A percentile compares a stretch with the other conserved stretches of the same genome.
Conservation (phyloP, 352 stramenopile species). For the Phytopythium helicoides region DNA sequence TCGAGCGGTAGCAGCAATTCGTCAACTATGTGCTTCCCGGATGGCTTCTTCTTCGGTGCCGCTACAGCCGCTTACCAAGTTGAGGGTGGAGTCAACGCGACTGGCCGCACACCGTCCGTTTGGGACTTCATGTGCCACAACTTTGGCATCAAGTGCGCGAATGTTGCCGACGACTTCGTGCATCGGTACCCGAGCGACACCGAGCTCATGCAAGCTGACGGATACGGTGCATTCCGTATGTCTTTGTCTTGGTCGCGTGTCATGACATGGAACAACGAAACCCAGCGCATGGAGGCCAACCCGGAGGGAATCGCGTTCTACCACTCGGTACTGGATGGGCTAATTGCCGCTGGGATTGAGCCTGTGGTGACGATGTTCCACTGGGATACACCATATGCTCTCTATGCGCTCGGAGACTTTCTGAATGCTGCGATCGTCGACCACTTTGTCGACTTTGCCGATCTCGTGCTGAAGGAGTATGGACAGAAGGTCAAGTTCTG, state of each 20-base stretch:
- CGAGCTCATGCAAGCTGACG: conserved; percentile 86
- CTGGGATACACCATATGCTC: conserved; percentile 89
- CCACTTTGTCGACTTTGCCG: conserved; percentile 87
- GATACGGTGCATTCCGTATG: conserved; percentile 90
- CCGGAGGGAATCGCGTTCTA: conserved; percentile 89
- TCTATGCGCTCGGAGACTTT: conserved; percentile 55
- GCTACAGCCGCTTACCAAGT: conserved; percentile 89
- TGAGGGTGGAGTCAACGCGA: conserved; percentile 82
- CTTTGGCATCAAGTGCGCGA: conserved; percentile 61
- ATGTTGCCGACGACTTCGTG: conserved; percentile 92
- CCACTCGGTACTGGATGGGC: conserved; percentile 80
- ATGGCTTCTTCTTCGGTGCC: conserved; percentile 72
- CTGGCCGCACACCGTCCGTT: conserved; percentile 71
- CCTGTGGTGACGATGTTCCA: conserved; percentile 92
- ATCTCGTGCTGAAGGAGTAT: conserved; percentile 90
- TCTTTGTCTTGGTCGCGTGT: conserved; percentile 91
- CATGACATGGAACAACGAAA: conserved; percentile 67
- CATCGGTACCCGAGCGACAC: conserved; percentile 89
- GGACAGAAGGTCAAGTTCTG: conserved; percentile 91
- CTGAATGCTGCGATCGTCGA: conserved; percentile 52
- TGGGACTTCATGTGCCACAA: conserved; percentile 88
- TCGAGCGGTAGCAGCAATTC: conserved; percentile 11
- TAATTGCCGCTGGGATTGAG: conserved; percentile 73
- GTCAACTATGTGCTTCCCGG: conserved; percentile 32
- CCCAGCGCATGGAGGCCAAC: conserved; percentile 68